phyloP scores from a whole-genome alignment of 176 grass and related monocot genomes.

The Raddia guianensis region DNA sequence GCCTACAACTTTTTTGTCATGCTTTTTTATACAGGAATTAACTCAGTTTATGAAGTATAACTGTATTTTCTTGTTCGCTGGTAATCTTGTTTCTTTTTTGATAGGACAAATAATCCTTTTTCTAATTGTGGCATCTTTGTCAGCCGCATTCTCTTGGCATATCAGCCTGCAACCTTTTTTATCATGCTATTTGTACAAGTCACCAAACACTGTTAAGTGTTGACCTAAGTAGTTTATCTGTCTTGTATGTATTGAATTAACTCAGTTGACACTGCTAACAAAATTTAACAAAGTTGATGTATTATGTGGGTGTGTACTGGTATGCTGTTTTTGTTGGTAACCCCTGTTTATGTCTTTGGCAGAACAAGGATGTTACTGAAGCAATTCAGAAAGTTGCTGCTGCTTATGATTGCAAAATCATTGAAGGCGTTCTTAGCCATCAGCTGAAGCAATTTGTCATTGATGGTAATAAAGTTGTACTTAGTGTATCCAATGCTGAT shows the following conservation, averaged over 20 bases:
- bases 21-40: too few relatives aligned
- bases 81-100: not conserved
- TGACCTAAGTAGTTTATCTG: not conserved
- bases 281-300: not conserved
- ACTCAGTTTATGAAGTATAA: not conserved
- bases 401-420: constrained; percentile 97
- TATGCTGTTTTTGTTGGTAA: constrained; percentile 16
- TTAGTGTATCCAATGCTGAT: constrained; percentile 83
- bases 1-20: too few relatives aligned
- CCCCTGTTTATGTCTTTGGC: not conserved
- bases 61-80: not conserved
- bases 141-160: not conserved
- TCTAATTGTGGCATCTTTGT: not conserved
- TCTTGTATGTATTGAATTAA: not conserved
- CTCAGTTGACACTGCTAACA: not conserved
- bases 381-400: constrained; percentile 96
- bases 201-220: not conserved
- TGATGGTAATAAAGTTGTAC: constrained; percentile 92
- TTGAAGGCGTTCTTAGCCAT: constrained; percentile 97
- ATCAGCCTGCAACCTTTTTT: not conserved
- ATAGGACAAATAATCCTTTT: not conserved
- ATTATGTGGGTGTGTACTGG: not conserved
- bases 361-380: constrained; percentile 99
- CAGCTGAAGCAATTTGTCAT: constrained; percentile 99
- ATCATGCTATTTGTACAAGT: not conserved